A percentile compares a stretch with the other conserved stretches of the same genome.
These are phyloP conservation scores for Scolecobasidium constrictum DNA, from an alignment of 2,329 filamentous ascomycete genomes.

Conservation along the genomic window DNA sequence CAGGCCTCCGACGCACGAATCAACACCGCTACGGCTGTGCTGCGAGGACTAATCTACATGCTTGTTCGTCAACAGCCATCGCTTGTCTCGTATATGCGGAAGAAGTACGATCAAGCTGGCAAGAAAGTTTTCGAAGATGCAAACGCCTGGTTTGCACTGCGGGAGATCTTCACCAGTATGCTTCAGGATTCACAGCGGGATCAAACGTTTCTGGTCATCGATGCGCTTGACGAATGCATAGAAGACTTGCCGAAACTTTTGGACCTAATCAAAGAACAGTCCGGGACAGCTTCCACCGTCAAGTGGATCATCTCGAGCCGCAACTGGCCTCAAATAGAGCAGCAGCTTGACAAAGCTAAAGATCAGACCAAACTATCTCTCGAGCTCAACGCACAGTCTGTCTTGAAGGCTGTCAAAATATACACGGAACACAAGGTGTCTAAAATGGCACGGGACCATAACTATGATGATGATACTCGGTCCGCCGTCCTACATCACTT, in stretches of 20 bases:
- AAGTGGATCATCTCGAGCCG: slow-evolving; percentile 35
- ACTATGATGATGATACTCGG: slow-evolving; percentile 15
- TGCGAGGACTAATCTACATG: slow-evolving; percentile 1
- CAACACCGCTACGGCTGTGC: slow-evolving; percentile 18
- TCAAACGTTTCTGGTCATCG: slow-evolving; percentile 27
- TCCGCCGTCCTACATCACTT: slow-evolving; percentile 17
- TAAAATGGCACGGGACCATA: slow-evolving; percentile 17
- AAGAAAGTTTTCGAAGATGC: slow-evolving; percentile 27
- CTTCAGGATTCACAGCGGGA: slow-evolving; percentile 23
- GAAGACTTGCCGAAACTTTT: slow-evolving; percentile 13
- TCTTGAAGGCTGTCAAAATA: slow-evolving; percentile 22
- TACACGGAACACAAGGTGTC: slow-evolving; percentile 28
- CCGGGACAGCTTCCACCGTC: slow-evolving; percentile 1
- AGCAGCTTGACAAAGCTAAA: slow-evolving; percentile 15
- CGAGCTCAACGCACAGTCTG: slow-evolving; percentile 25
- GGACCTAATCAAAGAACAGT: slow-evolving; percentile 6
- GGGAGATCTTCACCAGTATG: slow-evolving; percentile 28
- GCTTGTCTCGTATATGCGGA: slow-evolving; percentile 24
- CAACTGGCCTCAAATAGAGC: slow-evolving; percentile 27
- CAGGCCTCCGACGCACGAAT: slow-evolving; percentile 26
- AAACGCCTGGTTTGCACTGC: slow-evolving; percentile 28
- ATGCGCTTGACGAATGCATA: slow-evolving; percentile 38
- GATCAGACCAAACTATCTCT: slow-evolving; percentile 19
- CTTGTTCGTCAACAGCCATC: slow-evolving; percentile 24
- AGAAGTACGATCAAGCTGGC: slow-evolving; percentile 24